A percentile compares a stretch with the other conserved stretches of the same genome.
Evolutionary conservation across 2,329 filamentous ascomycete species (phyloP).

Genomic region (Ophidiomyces ophidiicola): DNA sequence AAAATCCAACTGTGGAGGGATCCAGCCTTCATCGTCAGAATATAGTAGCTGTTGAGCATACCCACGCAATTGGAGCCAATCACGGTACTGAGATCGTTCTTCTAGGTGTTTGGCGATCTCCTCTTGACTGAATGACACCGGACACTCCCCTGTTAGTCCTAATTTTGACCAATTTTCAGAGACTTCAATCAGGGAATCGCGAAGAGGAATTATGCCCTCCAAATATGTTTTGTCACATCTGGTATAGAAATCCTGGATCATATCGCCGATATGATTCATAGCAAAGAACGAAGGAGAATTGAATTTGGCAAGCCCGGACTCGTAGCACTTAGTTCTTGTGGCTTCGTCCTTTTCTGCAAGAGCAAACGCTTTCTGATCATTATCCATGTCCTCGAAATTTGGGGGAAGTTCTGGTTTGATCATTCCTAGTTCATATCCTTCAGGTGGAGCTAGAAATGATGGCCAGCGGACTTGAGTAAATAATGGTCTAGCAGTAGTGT

Average conservation of each 20-base stretch:
- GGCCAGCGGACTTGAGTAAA: slow-evolving; percentile 7
- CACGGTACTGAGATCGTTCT: no score
- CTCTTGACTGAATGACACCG: no score
- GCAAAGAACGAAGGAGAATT: slow-evolving; percentile 14
- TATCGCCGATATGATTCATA: slow-evolving; percentile 10
- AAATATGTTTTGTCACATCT: no score
- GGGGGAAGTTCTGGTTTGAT: slow-evolving; percentile 17
- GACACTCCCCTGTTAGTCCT: no score
- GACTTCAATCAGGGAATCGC: no score
- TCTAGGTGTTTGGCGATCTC: no score
- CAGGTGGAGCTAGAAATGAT: slow-evolving; percentile 12
- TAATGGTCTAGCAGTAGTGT: not conserved
- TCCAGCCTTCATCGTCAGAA: no score
- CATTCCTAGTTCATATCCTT: slow-evolving; percentile 15
- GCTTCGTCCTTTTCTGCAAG: slow-evolving; percentile 16
- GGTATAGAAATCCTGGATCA: slow-evolving; percentile 9
- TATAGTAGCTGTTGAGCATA: no score
- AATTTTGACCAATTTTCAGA: no score
- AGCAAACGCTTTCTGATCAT: slow-evolving; percentile 16
- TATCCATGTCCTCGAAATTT: slow-evolving; percentile 16
- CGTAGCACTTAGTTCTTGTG: slow-evolving; percentile 17
- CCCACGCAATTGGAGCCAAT: no score
- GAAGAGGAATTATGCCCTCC: no score
- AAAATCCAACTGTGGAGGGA: no score
- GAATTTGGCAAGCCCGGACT: slow-evolving; percentile 16